Evolutionary conservation across 495 filamentous ascomycete genomes (phyloP).

Genomic region (Podospora fimiseda): DNA sequence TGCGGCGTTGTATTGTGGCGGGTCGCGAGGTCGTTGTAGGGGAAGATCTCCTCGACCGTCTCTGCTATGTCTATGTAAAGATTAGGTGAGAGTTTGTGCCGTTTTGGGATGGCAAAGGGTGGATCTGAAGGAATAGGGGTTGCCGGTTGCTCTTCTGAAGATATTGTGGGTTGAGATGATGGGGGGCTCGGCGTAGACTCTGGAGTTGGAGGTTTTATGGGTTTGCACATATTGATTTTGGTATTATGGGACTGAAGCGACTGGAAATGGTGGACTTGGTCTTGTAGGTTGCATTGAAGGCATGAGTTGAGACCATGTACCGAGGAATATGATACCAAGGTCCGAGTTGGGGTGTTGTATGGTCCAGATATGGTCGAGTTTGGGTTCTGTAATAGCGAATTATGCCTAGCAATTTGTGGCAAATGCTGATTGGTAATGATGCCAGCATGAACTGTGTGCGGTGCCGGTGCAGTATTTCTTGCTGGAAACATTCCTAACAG

Average conservation of each 20-base stretch:
- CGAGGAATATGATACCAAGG: no score
- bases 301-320: no score
- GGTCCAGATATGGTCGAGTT: no score
- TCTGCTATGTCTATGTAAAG: conserved; percentile 45
- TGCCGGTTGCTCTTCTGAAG: neutral
- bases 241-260: no score
- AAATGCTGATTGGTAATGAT: neutral
- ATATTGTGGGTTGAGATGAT: conserved; percentile 1
- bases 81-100: conserved; percentile 26
- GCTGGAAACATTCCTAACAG: conserved; percentile 14
- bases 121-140: neutral
- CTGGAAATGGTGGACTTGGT: no score
- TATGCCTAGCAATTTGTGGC: no score
- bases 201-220: no score
- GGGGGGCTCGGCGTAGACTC: no score
- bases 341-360: no score
- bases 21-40: conserved; percentile 38
- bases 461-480: conserved; percentile 13
- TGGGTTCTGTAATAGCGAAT: no score
- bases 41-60: conserved; percentile 41
- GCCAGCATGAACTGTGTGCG: neutral
- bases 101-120: neutral
- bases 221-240: no score
- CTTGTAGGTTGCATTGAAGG: no score
- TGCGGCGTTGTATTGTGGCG: conserved; percentile 35